Evolutionary conservation across 1,284 basidiomycete genomes (phyloP), one percentile per base, ranked within the genome.

Genomic region (Papiliotrema terrestris): DNA sequence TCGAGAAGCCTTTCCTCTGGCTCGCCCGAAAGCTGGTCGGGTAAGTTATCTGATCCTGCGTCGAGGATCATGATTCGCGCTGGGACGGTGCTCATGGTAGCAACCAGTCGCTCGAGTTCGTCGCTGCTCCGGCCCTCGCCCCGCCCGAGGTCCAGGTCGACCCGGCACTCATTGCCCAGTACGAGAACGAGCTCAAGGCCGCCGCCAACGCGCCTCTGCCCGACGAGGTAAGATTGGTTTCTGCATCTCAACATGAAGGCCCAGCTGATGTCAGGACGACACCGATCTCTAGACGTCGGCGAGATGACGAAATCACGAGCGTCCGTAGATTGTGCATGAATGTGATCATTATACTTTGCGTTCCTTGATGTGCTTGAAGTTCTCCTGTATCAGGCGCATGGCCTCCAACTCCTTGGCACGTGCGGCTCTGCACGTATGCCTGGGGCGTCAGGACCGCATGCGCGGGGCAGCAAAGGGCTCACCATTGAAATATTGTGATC

Each of bases 1-100:
- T 98, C 75, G 96, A 99, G 81, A 98, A 98, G 80, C 96, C 96
- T 49, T 98, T 98, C 91, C 85, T 98, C 63, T 98, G 96, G 96
- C 84, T 98, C 73, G 95, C 92, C 53, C 86, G 94, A 80, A 99
- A 98, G 83, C 83, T 99, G 60, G 92, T 95, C 66, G 96, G 93
- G 91, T 91, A 69, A 64, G 88, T 80, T 5, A 20, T 29, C 19
- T 43, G 38, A 19, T 50, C 37, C 17, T 17, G 29, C 29, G 8
- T 46, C 14, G 2, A 2, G 32, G 25, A 29, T 35, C 20, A 46
- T 23, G 19, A 17, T 50, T 51, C 5, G 25, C 36, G 23, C 20
- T 52, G 15, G 42, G 54, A 38, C 3, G 15, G 42, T 9, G 29
- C 55, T 51, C 6, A 50, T 22, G 15, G 42, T 61, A 92, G 91